A percentile compares a stretch with the other conserved stretches of the same genome.
phyloP scores from a whole-genome alignment of 176 grass and related monocot species.

The Oryza longistaminata region DNA sequence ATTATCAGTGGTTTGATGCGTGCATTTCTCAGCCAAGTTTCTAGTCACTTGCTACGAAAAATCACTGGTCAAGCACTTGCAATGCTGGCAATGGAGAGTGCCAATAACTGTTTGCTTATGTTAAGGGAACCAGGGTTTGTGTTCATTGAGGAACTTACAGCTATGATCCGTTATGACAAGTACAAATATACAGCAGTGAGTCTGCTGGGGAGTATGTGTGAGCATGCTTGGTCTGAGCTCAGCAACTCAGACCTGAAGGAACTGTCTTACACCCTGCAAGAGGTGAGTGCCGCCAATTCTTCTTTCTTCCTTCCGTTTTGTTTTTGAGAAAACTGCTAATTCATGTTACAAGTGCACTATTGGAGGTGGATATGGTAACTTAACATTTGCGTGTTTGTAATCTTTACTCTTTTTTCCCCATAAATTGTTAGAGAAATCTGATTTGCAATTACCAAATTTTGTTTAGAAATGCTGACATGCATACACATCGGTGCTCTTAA shows the following conservation, averaged over 20 bases:
- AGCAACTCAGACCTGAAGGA: background rate
- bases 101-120: background rate
- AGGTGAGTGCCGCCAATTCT: background rate
- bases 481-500: no score
- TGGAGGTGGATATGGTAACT: background rate
- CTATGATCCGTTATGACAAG: background rate
- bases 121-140: background rate
- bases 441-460: no score
- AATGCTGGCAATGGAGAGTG: background rate
- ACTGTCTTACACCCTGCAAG: background rate
- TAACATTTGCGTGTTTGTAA: no score
- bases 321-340: background rate
- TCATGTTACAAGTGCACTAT: background rate
- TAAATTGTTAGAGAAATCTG: no score
- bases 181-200: background rate
- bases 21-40: background rate
- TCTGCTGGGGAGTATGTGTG: background rate
- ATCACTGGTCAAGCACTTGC: background rate
- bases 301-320: no score
- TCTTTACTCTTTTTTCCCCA: no score
- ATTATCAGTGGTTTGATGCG: background rate
- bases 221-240: background rate
- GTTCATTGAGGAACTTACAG: background rate
- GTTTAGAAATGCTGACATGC: no score
- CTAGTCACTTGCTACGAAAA: background rate